Conservation (phyloP, 306 rosid genomes). For the Chamaecrista fasciculata region DNA sequence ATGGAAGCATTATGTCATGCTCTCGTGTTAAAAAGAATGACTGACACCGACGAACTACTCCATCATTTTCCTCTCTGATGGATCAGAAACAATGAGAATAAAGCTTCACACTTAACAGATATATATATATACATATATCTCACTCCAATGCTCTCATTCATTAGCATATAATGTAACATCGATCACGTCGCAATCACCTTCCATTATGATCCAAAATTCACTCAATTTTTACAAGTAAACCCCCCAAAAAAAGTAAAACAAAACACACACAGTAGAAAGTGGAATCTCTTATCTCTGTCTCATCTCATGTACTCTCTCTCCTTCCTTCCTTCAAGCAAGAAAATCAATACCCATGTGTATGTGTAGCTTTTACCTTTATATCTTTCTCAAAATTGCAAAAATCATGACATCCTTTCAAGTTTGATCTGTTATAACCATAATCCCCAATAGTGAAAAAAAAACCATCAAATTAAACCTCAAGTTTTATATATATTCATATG, state of each 20-base stretch:
- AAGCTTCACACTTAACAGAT: not conserved
- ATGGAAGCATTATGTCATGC: slow-evolving; percentile 19
- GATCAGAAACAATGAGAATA: slow-evolving; percentile 18
- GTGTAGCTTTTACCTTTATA: slow-evolving; percentile 18
- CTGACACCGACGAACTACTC: slow-evolving; percentile 26
- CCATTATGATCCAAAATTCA: slow-evolving; percentile 28
- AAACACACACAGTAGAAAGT: slow-evolving; percentile 22
- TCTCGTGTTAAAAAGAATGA: slow-evolving; percentile 20
- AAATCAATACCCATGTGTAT: slow-evolving; percentile 22
- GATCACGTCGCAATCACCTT: slow-evolving; percentile 40
- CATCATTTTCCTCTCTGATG: slow-evolving; percentile 26
- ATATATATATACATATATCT: not conserved
- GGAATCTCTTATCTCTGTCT: slow-evolving; percentile 5
- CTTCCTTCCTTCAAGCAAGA: slow-evolving; percentile 15
- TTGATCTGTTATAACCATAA: too few relatives aligned
- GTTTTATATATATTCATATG: slow-evolving; percentile 2
- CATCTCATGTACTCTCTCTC: not conserved
- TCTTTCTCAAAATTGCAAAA: slow-evolving; percentile 23
- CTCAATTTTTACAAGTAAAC: slow-evolving; percentile 15
- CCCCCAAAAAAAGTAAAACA: not conserved
- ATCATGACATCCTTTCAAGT: too few relatives aligned
- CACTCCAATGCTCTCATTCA: not conserved
- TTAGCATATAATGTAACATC: slow-evolving; percentile 1
- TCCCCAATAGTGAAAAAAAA: too few relatives aligned
- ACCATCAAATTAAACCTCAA: too few relatives aligned